Conservation (phyloP, 148 eudicot genomes). For the Cornus kousa region DNA sequence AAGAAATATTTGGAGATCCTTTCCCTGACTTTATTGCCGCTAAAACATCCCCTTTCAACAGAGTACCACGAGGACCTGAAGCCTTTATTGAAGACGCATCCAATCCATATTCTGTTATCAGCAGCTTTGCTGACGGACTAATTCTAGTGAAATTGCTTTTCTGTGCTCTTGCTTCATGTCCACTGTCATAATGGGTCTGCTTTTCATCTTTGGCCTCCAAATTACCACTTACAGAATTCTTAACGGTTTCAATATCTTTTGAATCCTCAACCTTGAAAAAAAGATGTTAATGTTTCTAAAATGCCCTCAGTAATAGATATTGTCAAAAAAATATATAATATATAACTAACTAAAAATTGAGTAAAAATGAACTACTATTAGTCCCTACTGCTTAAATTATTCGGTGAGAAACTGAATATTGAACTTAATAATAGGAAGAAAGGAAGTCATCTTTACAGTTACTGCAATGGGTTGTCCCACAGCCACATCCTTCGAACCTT, state of each 20-base stretch:
- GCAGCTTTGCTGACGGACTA: slow-evolving; percentile 91
- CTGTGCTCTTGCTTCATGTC: slow-evolving; percentile 34
- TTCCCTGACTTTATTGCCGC: slow-evolving; percentile 75
- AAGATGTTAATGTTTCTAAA: slow-evolving; percentile 14
- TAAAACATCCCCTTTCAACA: slow-evolving; percentile 89
- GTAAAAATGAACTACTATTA: not conserved
- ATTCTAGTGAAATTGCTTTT: slow-evolving; percentile 54
- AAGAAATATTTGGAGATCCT: slow-evolving; percentile 44
- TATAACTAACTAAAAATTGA: not conserved
- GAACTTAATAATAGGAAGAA: not conserved
- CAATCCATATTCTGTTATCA: slow-evolving; percentile 67
- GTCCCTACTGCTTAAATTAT: slow-evolving; percentile 3
- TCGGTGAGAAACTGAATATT: not conserved
- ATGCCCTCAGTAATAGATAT: not conserved
- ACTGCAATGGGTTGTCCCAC: slow-evolving; percentile 90
- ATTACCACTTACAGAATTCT: slow-evolving; percentile 31
- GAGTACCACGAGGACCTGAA: slow-evolving; percentile 95
- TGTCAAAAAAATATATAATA: not conserved
- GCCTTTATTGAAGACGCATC: slow-evolving; percentile 71
- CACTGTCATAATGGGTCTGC: slow-evolving; percentile 33
- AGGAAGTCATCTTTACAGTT: slow-evolving; percentile 53
- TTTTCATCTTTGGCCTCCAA: slow-evolving; percentile 43
- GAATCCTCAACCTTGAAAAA: slow-evolving; percentile 74
- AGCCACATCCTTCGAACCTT: slow-evolving; percentile 79
- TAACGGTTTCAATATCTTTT: slow-evolving; percentile 69